Conservation (phyloP, 1,284 basidiomycete species). For the Cutaneotrichosporon mucoides region DNA sequence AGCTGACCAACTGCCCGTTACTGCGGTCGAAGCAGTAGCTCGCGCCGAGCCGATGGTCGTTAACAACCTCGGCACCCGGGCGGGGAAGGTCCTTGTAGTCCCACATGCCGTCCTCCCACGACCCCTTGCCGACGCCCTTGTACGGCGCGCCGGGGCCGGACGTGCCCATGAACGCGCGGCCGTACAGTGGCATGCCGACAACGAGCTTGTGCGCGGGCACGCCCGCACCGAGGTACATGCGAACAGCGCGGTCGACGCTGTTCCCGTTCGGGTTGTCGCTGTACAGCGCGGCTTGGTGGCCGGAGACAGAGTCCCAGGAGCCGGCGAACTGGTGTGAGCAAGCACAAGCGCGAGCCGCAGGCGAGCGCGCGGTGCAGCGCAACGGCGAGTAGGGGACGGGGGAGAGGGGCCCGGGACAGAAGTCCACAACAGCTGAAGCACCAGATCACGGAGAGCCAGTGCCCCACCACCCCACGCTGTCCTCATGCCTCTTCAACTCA, state of each 20-base stretch:
- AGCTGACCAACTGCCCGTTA: constrained; percentile 59
- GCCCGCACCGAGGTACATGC: constrained; percentile 63
- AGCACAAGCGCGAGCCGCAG: too few relatives aligned
- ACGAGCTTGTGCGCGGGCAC: constrained; percentile 70
- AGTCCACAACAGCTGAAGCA: too few relatives aligned
- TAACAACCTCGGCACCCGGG: constrained; percentile 61
- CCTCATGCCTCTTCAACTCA: too few relatives aligned
- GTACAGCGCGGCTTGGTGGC: constrained; percentile 80
- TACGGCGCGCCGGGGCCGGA: constrained; percentile 69
- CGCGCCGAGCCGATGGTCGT: constrained; percentile 69
- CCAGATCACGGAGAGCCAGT: too few relatives aligned
- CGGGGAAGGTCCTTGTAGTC: constrained; percentile 72
- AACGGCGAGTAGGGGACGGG: too few relatives aligned
- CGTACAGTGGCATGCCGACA: constrained; percentile 80
- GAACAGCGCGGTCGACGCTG: constrained; percentile 67
- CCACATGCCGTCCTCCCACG: constrained; percentile 48
- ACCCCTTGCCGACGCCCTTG: constrained; percentile 59
- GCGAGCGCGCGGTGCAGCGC: too few relatives aligned
- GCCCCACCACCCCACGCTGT: too few relatives aligned
- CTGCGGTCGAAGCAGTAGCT: constrained; percentile 68
- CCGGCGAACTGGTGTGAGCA: too few relatives aligned
- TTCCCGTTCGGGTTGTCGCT: constrained; percentile 48
- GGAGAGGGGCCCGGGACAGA: too few relatives aligned
- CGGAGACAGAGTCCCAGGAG: constrained; percentile 54
- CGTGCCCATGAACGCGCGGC: constrained; percentile 76